Evolutionary conservation across 306 rosid genomes (phyloP), one percentile per base, ranked within the genome.

Genomic region (Dryas octopetala): DNA sequence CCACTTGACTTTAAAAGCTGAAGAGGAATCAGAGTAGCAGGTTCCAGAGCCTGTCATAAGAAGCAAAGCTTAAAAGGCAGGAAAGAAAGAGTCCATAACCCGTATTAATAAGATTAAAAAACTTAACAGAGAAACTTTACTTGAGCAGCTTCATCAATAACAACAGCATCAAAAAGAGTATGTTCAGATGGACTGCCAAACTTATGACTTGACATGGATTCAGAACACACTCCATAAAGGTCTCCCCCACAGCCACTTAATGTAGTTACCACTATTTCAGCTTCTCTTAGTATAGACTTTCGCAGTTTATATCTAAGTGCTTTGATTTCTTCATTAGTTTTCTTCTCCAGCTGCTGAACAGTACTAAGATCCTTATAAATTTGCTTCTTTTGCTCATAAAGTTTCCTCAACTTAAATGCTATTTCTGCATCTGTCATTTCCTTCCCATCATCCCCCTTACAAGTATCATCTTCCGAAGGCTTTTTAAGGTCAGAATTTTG

Each of bases 81-180:
- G 65, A 71, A 19, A 74, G 46, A 51, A 75, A 76, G 62, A 71
- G 38, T 77, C 64, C 58, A 14, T 32, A 52, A 73, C 19, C 51
- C 57, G 72, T 74, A 73, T 72, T 49, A 60, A 62, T 15, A 32
- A 76, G 66, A 58, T 62, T 14, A 61, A 79, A 57, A 68, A 58
- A 49, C 50, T 83, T 45, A 63, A 16, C 49, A 85, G 62, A 82
- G 48, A 77, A 64, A 76, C 81, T 78, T 84, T 89, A 95, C 98
- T 78, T 91, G 97, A 74, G 98, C 97, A 78, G 97, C 98, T 89
- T 95, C 98, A 83, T 95, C 98, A 73, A 87, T 88, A 77, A 95
- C 88, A 74, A 91, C 89, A 75, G 98, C 96, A 89, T 89, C 97
- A 55, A 95, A 95, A 71, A 91, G 96, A 71, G 88, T 86, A 70